Evolutionary conservation across 2,329 filamentous ascomycete genomes (phyloP).

Genomic region (Neurospora crassa): DNA sequence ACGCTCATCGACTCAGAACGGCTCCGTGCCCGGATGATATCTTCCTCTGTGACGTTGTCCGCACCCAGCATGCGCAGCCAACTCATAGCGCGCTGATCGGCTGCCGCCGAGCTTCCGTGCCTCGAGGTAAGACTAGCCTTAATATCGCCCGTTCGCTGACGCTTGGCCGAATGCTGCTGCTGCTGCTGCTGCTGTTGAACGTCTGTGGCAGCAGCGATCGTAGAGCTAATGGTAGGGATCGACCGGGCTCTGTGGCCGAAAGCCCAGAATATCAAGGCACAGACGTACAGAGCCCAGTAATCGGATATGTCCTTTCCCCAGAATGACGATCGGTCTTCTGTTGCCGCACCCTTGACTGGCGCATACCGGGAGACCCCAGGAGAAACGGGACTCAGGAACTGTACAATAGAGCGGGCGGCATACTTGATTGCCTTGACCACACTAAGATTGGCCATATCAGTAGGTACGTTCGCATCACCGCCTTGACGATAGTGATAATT

Average conservation of each 20-base stretch:
- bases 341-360: constrained; percentile 1
- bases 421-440: constrained; percentile 38
- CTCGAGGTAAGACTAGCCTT: constrained; percentile 1
- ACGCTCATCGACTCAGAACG: constrained; percentile 34
- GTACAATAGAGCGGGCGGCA: constrained; percentile 41
- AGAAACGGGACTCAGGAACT: constrained; percentile 28
- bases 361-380: neutral
- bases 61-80: constrained; percentile 33
- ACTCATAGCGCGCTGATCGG: constrained; percentile 21
- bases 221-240: neutral
- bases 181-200: constrained; percentile 11
- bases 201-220: constrained; percentile 11
- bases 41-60: constrained; percentile 25
- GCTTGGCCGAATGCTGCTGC: constrained; percentile 10
- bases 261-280: constrained; percentile 51
- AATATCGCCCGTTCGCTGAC: constrained; percentile 15
- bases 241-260: constrained; percentile 30
- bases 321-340: constrained; percentile 1
- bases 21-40: constrained; percentile 28
- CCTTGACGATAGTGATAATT: neutral
- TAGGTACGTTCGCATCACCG: neutral
- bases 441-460: constrained; percentile 27
- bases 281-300: constrained; percentile 48
- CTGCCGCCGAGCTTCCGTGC: neutral
- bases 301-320: constrained; percentile 34